Conservation (phyloP, 768 basidiomycete genomes). For the Mycena floridula region DNA sequence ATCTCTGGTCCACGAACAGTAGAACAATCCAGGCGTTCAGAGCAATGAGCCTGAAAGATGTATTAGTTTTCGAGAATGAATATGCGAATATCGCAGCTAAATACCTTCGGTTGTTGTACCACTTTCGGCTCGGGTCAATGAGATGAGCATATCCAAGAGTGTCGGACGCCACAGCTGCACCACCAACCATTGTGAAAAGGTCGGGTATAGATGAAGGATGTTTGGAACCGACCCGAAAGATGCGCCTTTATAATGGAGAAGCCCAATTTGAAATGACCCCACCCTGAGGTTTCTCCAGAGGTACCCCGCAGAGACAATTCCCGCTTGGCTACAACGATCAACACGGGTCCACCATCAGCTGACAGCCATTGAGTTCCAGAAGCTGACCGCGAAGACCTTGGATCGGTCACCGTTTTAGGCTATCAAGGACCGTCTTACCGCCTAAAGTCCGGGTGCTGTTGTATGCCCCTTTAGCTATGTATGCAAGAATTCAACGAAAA, state of each 20-base stretch:
- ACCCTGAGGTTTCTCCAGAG: constrained; percentile 15
- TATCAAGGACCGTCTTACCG: no score
- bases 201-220: constrained; percentile 23
- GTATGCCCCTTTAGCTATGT: no score
- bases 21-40: constrained; percentile 70
- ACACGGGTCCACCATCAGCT: no score
- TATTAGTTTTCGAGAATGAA: constrained; percentile 1
- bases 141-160: constrained; percentile 43
- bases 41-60: constrained; percentile 38
- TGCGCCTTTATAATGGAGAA: constrained; percentile 15
- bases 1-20: constrained; percentile 51
- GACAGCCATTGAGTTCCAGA: no score
- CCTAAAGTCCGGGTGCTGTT: no score
- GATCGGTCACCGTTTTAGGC: no score
- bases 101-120: constrained; percentile 76
- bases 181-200: constrained; percentile 47
- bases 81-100: constrained; percentile 5
- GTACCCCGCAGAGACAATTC: constrained; percentile 14
- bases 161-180: constrained; percentile 30
- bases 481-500: no score
- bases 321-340: not conserved
- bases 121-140: constrained; percentile 59
- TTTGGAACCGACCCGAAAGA: no score
- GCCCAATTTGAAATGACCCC: constrained; percentile 30
- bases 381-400: no score